A percentile compares a stretch with the other conserved stretches of the same genome.
Evolutionary conservation across 441 rosid species (phyloP).

Genomic region (Biscutella laevigata): DNA sequence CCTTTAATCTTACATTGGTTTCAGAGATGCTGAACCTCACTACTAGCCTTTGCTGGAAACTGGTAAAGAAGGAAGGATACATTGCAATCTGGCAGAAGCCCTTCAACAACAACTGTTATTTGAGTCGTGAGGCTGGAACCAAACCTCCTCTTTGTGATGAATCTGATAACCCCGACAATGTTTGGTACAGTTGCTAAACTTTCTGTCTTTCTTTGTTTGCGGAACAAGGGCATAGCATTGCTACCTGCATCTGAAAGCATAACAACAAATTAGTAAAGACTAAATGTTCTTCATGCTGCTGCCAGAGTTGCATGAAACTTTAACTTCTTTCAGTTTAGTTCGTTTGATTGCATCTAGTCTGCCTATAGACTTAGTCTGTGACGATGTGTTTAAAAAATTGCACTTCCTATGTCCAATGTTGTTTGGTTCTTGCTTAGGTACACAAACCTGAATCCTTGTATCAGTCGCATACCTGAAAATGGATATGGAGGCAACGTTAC

Average conservation of each 20-base stretch:
- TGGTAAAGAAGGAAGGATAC: slow-evolving; percentile 48
- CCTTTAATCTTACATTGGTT: background rate
- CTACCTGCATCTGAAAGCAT: background rate
- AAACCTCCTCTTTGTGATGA: slow-evolving; percentile 48
- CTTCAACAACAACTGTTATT: slow-evolving; percentile 50
- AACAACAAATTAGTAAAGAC: background rate
- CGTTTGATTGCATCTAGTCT: too few relatives aligned
- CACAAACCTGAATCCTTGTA: slow-evolving; percentile 43
- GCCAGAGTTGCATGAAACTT: background rate
- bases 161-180: slow-evolving; percentile 54
- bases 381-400: background rate
- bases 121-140: slow-evolving; percentile 33
- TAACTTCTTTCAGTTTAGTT: too few relatives aligned
- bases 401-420: too few relatives aligned
- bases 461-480: slow-evolving; percentile 40
- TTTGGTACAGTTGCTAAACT: too few relatives aligned
- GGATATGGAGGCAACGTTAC: slow-evolving; percentile 49
- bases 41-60: slow-evolving; percentile 53
- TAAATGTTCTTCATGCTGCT: too few relatives aligned
- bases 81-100: slow-evolving; percentile 56
- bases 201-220: too few relatives aligned
- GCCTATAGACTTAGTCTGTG: too few relatives aligned
- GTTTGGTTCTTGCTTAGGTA: slow-evolving; percentile 32
- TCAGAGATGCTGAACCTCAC: slow-evolving; percentile 61
- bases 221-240: too few relatives aligned